phyloP scores from a whole-genome alignment of 768 basidiomycete genomes.

The Phylloporus scabripes region DNA sequence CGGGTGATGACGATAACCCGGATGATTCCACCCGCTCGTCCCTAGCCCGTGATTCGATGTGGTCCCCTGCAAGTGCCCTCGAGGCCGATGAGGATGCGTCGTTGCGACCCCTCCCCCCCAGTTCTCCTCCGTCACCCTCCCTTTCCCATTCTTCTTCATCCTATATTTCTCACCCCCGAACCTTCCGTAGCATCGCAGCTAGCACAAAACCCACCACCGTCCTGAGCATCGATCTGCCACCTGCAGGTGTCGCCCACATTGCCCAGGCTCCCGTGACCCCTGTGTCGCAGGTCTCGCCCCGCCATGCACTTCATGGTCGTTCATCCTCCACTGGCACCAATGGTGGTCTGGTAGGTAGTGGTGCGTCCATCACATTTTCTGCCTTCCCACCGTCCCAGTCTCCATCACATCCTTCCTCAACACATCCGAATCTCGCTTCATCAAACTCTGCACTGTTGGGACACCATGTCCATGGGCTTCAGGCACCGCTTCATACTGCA shows the following conservation, averaged over 20 bases:
- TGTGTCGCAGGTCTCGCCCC: constrained; percentile 41
- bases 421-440: constrained; percentile 15
- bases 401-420: constrained; percentile 39
- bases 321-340: constrained; percentile 53
- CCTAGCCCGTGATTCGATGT: constrained; percentile 64
- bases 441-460: constrained; percentile 31
- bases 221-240: constrained; percentile 79
- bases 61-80: constrained; percentile 68
- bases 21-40: constrained; percentile 54
- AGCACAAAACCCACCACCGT: constrained; percentile 95
- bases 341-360: constrained; percentile 40
- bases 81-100: constrained; percentile 97
- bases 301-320: constrained; percentile 55
- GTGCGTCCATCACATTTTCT: constrained; percentile 69
- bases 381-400: constrained; percentile 51
- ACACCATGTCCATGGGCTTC: constrained; percentile 36
- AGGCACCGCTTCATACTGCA: constrained; percentile 85
- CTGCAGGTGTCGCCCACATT: constrained; percentile 85
- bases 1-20: constrained; percentile 35
- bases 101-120: constrained; percentile 83
- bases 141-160: constrained; percentile 81
- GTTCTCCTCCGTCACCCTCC: constrained; percentile 79
- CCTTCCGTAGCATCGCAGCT: constrained; percentile 76
- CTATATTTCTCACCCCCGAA: constrained; percentile 74
- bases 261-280: constrained; percentile 75